phyloP scores from a whole-genome alignment of 495 filamentous ascomycete genomes.

The Jackrogersella multiformis region DNA sequence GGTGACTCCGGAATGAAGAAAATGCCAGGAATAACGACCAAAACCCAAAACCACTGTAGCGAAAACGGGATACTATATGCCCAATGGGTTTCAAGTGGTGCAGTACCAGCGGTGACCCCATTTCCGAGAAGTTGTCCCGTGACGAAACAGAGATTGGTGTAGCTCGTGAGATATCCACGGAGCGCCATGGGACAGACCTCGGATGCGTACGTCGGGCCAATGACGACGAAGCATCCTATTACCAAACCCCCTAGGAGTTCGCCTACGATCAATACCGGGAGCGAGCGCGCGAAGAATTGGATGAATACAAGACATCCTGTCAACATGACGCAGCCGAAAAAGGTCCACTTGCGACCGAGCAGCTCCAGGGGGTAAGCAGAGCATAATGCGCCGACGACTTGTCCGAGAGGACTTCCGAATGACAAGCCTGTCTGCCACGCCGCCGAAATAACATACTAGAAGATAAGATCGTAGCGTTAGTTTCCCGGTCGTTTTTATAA shows the following conservation, averaged over 20 bases:
- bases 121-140: constrained; percentile 70
- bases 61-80: constrained; percentile 68
- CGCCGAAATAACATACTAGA: constrained; percentile 52
- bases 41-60: constrained; percentile 73
- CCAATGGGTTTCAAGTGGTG: constrained; percentile 54
- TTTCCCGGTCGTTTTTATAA: background rate
- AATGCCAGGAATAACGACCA: constrained; percentile 64
- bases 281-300: constrained; percentile 63
- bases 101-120: constrained; percentile 61
- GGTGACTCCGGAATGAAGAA: constrained; percentile 70
- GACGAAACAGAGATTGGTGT: constrained; percentile 73
- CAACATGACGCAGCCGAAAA: constrained; percentile 51
- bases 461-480: constrained; percentile 3
- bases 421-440: constrained; percentile 60
- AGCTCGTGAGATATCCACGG: constrained; percentile 65
- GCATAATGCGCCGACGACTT: constrained; percentile 57
- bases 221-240: constrained; percentile 61
- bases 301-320: constrained; percentile 63
- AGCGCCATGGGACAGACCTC: constrained; percentile 69
- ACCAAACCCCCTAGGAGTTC: constrained; percentile 64
- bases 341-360: constrained; percentile 57
- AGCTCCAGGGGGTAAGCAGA: constrained; percentile 58
- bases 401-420: constrained; percentile 56
- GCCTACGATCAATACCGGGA: constrained; percentile 56
- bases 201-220: constrained; percentile 69